phyloP scores from a whole-genome alignment of 495 filamentous ascomycete genomes.

The Aspergillus hancockii region DNA sequence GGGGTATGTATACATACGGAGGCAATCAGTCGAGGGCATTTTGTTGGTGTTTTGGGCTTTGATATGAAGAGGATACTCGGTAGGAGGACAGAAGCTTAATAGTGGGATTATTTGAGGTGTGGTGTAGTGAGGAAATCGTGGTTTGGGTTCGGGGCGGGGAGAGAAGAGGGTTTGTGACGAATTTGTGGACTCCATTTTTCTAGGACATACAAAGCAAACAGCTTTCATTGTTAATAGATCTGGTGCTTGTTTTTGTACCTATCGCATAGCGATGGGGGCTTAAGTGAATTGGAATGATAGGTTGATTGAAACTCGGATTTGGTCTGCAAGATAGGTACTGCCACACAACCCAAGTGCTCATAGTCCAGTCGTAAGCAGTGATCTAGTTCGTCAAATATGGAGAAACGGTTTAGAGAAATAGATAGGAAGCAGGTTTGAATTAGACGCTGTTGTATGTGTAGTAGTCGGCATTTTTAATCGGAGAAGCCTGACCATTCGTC shows the following conservation, averaged over 20 bases:
- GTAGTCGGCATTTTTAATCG: constrained; percentile 30
- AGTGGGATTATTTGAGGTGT: neutral
- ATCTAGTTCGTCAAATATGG: too few relatives aligned
- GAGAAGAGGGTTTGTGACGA: neutral
- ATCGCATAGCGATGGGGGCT: neutral
- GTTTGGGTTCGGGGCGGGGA: too few relatives aligned
- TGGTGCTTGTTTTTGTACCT: too few relatives aligned
- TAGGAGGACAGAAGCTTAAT: neutral
- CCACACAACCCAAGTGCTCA: too few relatives aligned
- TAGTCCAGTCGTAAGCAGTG: too few relatives aligned
- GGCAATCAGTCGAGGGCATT: neutral
- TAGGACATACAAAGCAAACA: neutral
- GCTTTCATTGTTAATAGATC: neutral
- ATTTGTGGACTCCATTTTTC: neutral
- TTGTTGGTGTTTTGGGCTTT: neutral
- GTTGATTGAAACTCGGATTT: too few relatives aligned
- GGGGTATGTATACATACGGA: neutral
- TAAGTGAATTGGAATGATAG: too few relatives aligned
- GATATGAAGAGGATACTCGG: neutral
- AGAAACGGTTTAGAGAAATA: too few relatives aligned
- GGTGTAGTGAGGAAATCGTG: neutral
- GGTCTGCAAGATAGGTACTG: too few relatives aligned
- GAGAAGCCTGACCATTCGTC: constrained; percentile 52
- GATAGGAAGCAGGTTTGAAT: too few relatives aligned
- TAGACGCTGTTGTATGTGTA: neutral